phyloP scores from a whole-genome alignment of 305 asterid genomes.

The Rubia balearica region DNA sequence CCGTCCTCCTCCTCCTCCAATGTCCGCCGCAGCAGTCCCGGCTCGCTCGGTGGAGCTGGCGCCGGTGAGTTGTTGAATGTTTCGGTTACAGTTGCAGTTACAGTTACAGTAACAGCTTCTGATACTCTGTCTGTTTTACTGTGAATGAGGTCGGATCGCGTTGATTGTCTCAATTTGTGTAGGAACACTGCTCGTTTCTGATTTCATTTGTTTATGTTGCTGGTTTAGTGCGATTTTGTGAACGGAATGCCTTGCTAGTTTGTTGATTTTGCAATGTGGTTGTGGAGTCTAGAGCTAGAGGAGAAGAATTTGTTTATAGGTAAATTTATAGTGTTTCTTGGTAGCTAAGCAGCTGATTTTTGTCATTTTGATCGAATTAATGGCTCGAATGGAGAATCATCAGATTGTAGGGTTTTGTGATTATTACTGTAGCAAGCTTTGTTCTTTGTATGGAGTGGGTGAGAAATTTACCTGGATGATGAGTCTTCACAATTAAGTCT shows the following conservation, averaged over 20 bases:
- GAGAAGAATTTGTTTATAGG: not conserved
- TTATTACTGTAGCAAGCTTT: not conserved
- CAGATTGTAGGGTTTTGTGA: not conserved
- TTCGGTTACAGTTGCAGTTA: not conserved
- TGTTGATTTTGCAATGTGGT: slow-evolving; percentile 15
- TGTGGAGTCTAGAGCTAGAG: not conserved
- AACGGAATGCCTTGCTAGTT: not conserved
- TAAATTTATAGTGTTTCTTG: not conserved
- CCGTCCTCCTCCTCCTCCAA: slow-evolving; percentile 40
- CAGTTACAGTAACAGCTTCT: too few species aligned
- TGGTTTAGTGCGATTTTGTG: not conserved
- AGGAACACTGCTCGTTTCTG: not conserved
- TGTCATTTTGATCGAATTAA: not conserved
- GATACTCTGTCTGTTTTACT: not conserved
- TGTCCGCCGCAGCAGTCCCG: slow-evolving; percentile 68
- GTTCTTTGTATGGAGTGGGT: not conserved
- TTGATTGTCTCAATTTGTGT: not conserved
- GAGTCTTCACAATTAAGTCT: not conserved
- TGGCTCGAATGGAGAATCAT: not conserved
- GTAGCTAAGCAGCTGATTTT: slow-evolving; percentile 1
- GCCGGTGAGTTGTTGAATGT: slow-evolving; percentile 40
- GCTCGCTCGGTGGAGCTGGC: slow-evolving; percentile 36
- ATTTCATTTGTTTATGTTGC: not conserved
- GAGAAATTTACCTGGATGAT: not conserved
- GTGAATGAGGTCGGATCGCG: slow-evolving; percentile 10